Percentiles rank a stretch among this genome's conserved stretches.
Conservation (phyloP, 495 filamentous ascomycete species). For the Apodospora peruviana region DNA sequence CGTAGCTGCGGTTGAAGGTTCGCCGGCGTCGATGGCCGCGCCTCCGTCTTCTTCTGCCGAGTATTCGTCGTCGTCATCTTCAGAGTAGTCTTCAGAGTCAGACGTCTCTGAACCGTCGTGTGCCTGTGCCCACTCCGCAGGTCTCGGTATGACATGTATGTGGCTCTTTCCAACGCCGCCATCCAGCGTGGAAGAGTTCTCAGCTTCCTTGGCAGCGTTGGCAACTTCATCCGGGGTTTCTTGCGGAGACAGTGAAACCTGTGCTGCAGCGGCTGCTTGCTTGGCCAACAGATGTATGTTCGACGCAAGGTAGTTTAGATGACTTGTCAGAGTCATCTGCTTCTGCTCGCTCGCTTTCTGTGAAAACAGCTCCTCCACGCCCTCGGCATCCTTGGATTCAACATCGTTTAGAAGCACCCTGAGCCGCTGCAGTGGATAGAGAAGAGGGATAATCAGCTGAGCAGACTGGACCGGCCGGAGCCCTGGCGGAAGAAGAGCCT, state of each 20-base stretch:
- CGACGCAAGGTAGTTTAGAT: conserved; percentile 71
- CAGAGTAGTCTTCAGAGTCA: conserved; percentile 11
- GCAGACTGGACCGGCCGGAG: conserved; percentile 60
- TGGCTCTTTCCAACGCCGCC: conserved; percentile 47
- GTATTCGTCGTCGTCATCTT: conserved; percentile 44
- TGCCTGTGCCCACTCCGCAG: conserved; percentile 69
- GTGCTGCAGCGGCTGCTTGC: conserved; percentile 23
- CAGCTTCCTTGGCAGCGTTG: conserved; percentile 16
- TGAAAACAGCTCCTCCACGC: conserved; percentile 61
- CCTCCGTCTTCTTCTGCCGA: conserved; percentile 42
- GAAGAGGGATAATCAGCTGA: conserved; percentile 62
- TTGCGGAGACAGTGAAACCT: no score
- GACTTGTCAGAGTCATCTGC: conserved; percentile 62
- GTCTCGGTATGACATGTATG: conserved; percentile 70
- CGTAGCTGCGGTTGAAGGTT: conserved; percentile 36
- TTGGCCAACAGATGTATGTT: conserved; percentile 68
- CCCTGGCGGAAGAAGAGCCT: conserved; percentile 52
- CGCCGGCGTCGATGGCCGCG: conserved; percentile 30
- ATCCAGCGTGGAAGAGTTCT: conserved; percentile 23
- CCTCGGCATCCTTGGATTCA: conserved; percentile 52
- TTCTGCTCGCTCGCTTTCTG: conserved; percentile 50
- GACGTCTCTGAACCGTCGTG: conserved; percentile 28
- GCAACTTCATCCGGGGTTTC: not conserved
- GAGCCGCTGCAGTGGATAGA: conserved; percentile 69
- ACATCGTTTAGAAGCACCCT: conserved; percentile 61